phyloP scores from a whole-genome alignment of 805 yeast species.

The Candida namnaoensis region DNA sequence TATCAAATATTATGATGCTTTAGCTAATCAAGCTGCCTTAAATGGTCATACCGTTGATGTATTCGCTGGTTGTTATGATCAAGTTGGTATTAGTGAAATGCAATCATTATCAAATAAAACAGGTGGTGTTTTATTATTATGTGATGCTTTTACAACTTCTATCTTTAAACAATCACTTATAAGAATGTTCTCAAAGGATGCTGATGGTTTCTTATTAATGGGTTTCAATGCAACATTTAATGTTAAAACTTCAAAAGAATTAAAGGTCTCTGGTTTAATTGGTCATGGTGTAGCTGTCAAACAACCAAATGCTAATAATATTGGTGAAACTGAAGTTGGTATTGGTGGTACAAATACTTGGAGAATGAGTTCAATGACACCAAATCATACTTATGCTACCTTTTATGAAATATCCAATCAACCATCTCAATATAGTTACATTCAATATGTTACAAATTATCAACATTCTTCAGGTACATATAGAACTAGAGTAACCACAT shows the following conservation, averaged over 20 bases:
- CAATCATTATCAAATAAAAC: slow-evolving; percentile 75
- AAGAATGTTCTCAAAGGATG: slow-evolving; percentile 81
- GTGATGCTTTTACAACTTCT: slow-evolving; percentile 92
- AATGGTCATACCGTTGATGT: slow-evolving; percentile 81
- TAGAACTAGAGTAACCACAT: slow-evolving; percentile 85
- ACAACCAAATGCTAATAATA: slow-evolving; percentile 56
- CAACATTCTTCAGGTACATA: slow-evolving; percentile 93
- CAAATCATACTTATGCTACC: slow-evolving; percentile 81
- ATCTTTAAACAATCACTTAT: slow-evolving; percentile 89
- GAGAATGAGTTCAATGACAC: slow-evolving; percentile 78
- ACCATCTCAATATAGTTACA: slow-evolving; percentile 33
- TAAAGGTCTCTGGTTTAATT: slow-evolving; percentile 86
- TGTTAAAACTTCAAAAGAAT: slow-evolving; percentile 78
- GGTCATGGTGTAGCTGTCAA: slow-evolving; percentile 83
- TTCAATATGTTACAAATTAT: slow-evolving; percentile 87
- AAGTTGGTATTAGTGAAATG: slow-evolving; percentile 93
- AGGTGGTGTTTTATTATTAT: slow-evolving; percentile 81
- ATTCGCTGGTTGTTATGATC: slow-evolving; percentile 94
- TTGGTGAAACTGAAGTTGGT: slow-evolving; percentile 91
- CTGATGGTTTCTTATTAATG: slow-evolving; percentile 77
- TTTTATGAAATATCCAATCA: slow-evolving; percentile 71
- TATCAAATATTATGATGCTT: slow-evolving; percentile 64
- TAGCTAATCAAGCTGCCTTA: slow-evolving; percentile 63
- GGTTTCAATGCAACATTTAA: slow-evolving; percentile 87
- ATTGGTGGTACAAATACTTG: slow-evolving; percentile 88